Conservation (phyloP, 352 stramenopile genomes). For the Phytophthora citrophthora region DNA sequence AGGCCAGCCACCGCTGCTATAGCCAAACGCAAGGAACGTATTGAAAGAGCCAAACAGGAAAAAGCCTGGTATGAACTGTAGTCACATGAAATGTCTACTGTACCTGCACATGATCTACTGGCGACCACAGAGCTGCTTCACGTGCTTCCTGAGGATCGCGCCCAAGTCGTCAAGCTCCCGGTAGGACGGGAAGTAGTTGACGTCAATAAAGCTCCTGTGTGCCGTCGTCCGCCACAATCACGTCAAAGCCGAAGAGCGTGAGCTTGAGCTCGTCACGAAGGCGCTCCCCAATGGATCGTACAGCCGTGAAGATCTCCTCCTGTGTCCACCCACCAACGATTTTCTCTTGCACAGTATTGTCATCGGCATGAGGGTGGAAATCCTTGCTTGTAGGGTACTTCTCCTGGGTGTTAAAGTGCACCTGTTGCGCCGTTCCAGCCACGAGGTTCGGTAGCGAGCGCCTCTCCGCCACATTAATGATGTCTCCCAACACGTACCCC, state of each 20-base stretch:
- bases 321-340: conserved; percentile 28
- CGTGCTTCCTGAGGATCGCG: conserved; percentile 59
- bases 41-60: conserved; percentile 37
- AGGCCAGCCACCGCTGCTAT: conserved; percentile 28
- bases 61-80: conserved; percentile 34
- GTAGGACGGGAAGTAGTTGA: conserved; percentile 92
- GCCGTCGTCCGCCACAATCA: conserved; percentile 71
- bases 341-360: conserved; percentile 5
- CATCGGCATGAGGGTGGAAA: conserved; percentile 48
- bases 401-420: conserved; percentile 87
- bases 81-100: background rate
- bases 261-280: conserved; percentile 72
- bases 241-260: conserved; percentile 86
- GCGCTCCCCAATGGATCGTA: conserved; percentile 63
- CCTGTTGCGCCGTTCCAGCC: conserved; percentile 46
- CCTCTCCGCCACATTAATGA: conserved; percentile 79
- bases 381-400: conserved; percentile 73
- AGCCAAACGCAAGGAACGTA: conserved; percentile 33
- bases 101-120: conserved; percentile 17
- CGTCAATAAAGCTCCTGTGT: conserved; percentile 71
- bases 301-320: conserved; percentile 58
- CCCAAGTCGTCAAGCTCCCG: conserved; percentile 81
- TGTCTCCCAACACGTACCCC: conserved; percentile 81
- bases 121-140: conserved; percentile 47
- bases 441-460: conserved; percentile 77